These are phyloP conservation scores for Dalbergia cultrata DNA, from an alignment of 306 rosid species.

Conservation along the genomic window DNA sequence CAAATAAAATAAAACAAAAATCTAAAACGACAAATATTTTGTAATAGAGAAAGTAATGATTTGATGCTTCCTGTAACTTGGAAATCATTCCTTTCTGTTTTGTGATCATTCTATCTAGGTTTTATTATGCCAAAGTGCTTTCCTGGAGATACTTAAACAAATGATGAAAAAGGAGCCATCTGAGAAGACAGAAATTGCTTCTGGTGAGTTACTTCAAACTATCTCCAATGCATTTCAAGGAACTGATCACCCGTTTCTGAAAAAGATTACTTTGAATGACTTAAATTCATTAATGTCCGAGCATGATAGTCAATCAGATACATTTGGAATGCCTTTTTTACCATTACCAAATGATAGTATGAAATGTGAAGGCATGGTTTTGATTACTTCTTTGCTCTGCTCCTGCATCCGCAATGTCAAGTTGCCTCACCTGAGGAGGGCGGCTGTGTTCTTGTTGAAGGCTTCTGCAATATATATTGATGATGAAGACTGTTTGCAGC, in stretches of 20 bases:
- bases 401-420: conserved; percentile 95
- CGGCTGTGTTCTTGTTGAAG: conserved; percentile 85
- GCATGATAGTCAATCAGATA: conserved; percentile 90
- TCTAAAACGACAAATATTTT: no score
- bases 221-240: conserved; percentile 84
- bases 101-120: conserved; percentile 59
- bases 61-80: conserved; percentile 30
- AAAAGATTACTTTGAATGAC: conserved; percentile 75
- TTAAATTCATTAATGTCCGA: conserved; percentile 79
- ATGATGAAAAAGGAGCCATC: conserved; percentile 70
- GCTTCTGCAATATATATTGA: conserved; percentile 91
- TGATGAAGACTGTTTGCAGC: conserved; percentile 92
- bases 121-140: conserved; percentile 89
- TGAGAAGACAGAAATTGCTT: conserved; percentile 51
- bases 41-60: neutral
- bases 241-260: conserved; percentile 83
- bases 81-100: neutral
- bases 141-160: conserved; percentile 89
- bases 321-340: conserved; percentile 83
- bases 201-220: conserved; percentile 80
- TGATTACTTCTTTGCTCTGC: conserved; percentile 92
- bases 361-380: conserved; percentile 97
- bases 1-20: no score
- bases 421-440: conserved; percentile 91
- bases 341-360: conserved; percentile 80